Conservation (phyloP, 2,329 filamentous ascomycete genomes). For the Fusarium tjaetaba region DNA sequence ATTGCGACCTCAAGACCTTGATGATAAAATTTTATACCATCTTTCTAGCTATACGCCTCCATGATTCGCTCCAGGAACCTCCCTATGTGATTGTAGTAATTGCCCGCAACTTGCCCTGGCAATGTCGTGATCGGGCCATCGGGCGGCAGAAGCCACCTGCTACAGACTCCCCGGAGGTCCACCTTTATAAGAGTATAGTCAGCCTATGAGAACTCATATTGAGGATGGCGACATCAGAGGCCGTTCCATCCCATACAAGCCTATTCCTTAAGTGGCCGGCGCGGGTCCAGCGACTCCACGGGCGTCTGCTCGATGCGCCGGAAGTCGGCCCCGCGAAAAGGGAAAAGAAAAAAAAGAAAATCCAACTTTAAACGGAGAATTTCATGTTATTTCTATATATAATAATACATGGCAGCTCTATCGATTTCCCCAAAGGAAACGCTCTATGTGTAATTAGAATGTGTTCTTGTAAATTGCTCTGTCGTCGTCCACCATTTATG, state of each 20-base stretch:
- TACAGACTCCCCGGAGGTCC: slow-evolving; percentile 22
- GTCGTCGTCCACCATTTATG: neutral
- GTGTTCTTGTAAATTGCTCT: neutral
- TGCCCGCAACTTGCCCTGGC: slow-evolving; percentile 19
- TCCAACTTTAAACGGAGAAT: neutral
- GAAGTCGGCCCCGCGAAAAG: slow-evolving; percentile 37
- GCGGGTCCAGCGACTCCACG: slow-evolving; percentile 19
- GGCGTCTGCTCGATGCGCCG: slow-evolving; percentile 23
- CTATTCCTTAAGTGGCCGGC: slow-evolving; percentile 15
- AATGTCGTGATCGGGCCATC: slow-evolving; percentile 39
- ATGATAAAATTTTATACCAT: slow-evolving; percentile 15
- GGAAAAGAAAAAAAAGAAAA: neutral
- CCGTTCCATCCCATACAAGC: slow-evolving; percentile 19
- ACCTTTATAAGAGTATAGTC: neutral
- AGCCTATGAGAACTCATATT: slow-evolving; percentile 22
- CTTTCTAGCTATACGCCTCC: neutral
- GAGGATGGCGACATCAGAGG: slow-evolving; percentile 37
- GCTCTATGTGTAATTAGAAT: slow-evolving; percentile 24
- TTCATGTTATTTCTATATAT: neutral
- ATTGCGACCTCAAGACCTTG: slow-evolving; percentile 5
- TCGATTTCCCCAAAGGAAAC: neutral
- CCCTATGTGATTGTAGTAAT: neutral
- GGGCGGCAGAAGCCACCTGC: slow-evolving; percentile 27
- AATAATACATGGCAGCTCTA: neutral
- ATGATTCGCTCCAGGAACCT: slow-evolving; percentile 6